phyloP scores from a whole-genome alignment of 2,329 filamentous ascomycete genomes.

The Stemphylium vesicarium region DNA sequence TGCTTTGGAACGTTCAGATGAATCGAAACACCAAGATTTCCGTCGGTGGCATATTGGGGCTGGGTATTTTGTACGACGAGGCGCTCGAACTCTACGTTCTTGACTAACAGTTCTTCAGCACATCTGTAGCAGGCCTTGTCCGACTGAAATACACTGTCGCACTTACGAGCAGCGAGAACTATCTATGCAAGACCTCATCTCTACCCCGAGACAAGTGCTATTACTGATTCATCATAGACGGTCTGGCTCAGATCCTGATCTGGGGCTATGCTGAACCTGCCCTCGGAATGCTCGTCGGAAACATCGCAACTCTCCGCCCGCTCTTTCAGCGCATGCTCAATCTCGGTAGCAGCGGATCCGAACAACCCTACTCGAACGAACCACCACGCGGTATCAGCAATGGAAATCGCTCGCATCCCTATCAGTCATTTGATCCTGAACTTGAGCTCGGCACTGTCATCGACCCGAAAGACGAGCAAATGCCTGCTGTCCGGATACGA shows the following conservation, averaged over 20 bases:
- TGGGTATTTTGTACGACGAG: conserved; percentile 30
- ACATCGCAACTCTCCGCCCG: conserved; percentile 43
- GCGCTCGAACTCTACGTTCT: neutral
- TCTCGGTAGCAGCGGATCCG: conserved; percentile 17
- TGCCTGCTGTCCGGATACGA: neutral
- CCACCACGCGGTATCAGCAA: conserved; percentile 3
- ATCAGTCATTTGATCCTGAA: conserved; percentile 13
- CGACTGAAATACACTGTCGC: conserved; percentile 41
- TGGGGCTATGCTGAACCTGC: conserved; percentile 50
- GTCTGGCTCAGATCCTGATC: conserved; percentile 44
- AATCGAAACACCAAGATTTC: conserved; percentile 35
- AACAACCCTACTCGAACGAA: neutral
- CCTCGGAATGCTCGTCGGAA: conserved; percentile 45
- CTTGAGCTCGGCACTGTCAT: conserved; percentile 9
- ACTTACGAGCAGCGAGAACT: conserved; percentile 41
- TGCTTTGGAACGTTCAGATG: conserved; percentile 36
- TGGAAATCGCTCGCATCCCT: conserved; percentile 5
- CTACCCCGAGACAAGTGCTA: neutral
- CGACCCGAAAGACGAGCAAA: neutral
- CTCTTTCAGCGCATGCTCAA: conserved; percentile 36
- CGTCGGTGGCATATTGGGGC: conserved; percentile 25
- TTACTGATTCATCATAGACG: conserved; percentile 13
- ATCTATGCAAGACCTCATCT: conserved; percentile 24
- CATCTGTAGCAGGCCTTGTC: conserved; percentile 35
- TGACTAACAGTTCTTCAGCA: conserved; percentile 4